phyloP scores from a whole-genome alignment of 2,329 filamentous ascomycete species.

The Westerdykella aurantiaca region DNA sequence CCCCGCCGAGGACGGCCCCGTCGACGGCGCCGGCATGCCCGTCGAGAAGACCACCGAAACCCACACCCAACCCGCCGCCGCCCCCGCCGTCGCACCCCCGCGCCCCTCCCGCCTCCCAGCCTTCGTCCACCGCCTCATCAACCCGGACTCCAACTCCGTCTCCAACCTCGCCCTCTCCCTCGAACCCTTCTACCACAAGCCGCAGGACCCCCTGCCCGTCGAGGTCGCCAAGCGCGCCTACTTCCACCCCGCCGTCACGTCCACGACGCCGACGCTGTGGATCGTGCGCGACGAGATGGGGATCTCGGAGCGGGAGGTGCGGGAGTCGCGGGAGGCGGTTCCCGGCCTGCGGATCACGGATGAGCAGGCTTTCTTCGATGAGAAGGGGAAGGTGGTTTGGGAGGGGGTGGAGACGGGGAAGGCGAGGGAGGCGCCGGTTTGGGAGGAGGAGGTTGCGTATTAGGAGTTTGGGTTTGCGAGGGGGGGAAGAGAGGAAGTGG shows the following conservation, averaged over 20 bases:
- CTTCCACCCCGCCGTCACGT: slow-evolving; percentile 41
- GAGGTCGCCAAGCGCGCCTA: slow-evolving; percentile 40
- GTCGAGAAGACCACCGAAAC: slow-evolving; percentile 2
- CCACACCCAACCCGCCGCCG: slow-evolving; percentile 1
- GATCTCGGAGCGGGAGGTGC: slow-evolving; percentile 39
- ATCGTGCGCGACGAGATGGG: slow-evolving; percentile 42
- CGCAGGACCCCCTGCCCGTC: slow-evolving; percentile 27
- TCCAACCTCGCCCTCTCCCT: slow-evolving; percentile 25
- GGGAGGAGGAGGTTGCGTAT: slow-evolving; percentile 34
- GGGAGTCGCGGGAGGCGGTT: slow-evolving; percentile 36
- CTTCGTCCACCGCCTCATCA: slow-evolving; percentile 29
- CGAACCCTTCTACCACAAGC: slow-evolving; percentile 28
- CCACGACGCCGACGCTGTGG: slow-evolving; percentile 42
- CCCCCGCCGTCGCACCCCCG: slow-evolving; percentile 9
- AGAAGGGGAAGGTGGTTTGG: slow-evolving; percentile 43
- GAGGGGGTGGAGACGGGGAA: slow-evolving; percentile 23
- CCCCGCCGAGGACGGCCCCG: slow-evolving; percentile 14
- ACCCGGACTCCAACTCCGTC: slow-evolving; percentile 30
- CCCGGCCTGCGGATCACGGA: slow-evolving; percentile 39
- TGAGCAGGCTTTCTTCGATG: slow-evolving; percentile 41
- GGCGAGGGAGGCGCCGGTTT: slow-evolving; percentile 41
- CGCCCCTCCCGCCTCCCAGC: slow-evolving; percentile 24
- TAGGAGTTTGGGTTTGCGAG: slow-evolving; percentile 8
- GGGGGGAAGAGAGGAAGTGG: too few relatives aligned
- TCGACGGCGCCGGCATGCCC: slow-evolving; percentile 2